These are phyloP conservation scores for Corchorus olitorius DNA, from an alignment of 345 rosid species.

Conservation along the genomic window DNA sequence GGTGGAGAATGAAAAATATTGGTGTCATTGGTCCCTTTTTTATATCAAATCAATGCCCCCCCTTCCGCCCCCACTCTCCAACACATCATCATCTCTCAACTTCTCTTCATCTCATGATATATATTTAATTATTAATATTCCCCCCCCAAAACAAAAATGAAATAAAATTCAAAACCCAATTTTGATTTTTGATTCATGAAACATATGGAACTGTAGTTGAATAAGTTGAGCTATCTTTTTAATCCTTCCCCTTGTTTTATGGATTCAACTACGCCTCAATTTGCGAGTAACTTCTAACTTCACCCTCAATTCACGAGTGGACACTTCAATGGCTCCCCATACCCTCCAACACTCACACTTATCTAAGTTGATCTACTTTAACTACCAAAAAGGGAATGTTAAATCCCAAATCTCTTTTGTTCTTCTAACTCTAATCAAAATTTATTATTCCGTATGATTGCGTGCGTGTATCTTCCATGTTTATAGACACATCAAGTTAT, in stretches of 20 bases:
- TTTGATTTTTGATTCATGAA: background rate
- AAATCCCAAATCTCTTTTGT: background rate
- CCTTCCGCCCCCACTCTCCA: conserved; percentile 24
- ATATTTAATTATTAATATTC: background rate
- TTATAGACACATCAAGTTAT: background rate
- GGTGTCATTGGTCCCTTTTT: conserved; percentile 29
- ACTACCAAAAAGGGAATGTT: background rate
- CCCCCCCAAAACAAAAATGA: background rate
- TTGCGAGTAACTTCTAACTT: background rate
- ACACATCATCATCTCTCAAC: conserved; percentile 23
- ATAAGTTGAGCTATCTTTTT: background rate
- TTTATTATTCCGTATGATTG: background rate
- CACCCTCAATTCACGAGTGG: background rate
- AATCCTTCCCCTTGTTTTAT: conserved; percentile 12
- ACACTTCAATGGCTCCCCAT: background rate
- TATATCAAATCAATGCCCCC: conserved; percentile 29
- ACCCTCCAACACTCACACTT: background rate
- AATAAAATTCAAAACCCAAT: background rate
- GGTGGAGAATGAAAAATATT: conserved; percentile 33
- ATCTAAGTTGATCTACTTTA: background rate
- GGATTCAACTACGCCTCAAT: conserved; percentile 21
- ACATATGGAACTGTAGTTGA: conserved; percentile 1
- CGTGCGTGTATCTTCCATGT: background rate
- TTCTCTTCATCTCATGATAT: conserved; percentile 19
- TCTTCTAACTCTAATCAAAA: background rate